Base-by-base conservation (phyloP, 208 protist genomes). In the Crithidia acanthocephali region DNA sequence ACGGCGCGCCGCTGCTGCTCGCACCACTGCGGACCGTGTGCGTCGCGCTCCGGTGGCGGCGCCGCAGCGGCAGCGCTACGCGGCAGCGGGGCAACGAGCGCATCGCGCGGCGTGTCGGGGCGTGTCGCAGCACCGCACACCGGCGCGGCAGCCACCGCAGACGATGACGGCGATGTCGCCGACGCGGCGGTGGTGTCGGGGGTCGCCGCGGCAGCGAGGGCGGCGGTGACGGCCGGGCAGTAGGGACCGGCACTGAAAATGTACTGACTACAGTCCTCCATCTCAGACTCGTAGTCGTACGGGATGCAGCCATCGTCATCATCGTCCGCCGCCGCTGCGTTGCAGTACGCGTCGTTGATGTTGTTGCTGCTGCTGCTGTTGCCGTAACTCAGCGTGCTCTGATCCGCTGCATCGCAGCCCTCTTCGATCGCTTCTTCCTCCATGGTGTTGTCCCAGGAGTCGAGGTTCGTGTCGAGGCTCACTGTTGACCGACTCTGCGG, bases 241-340 rank as follows among this genome's bases (percentile, higher is more conserved):
- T 85, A 89, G 9, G 81, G 66, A 27, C 50, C 69, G 30, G 65
- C 50, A 56, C 85, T 91, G 70, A 91, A 91, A 48, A 62, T 81
- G 62, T 88, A 87, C 52, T 77, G 74, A 18, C 80, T 74, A 69
- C 85, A 87, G 11, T 78, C 80, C 72, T 88, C 83, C 52, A 91
- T 80, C 72, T 88, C 86, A 20, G 71, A 72, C 28, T 83, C 86
- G 66, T 91, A 91, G 66, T 91, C 83, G 32, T 81, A 79, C 16
- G 67, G 73, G 25, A 79, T 76, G 59, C 45, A 72, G 9, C 56
- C 73, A 25, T 69, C 61, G 28, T 74, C 63, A 8, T 16, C 56
- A 2, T 42, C 33, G 5, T 51, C 35, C 5, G 35, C 50, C 35
- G 25, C 61, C 45, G 16, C 37, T 42, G 13, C 32, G 32, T 45